Evolutionary conservation across 139 green algal species (phyloP), one percentile per base, ranked within the genome.

Genomic region (Chlorella vulgaris): DNA sequence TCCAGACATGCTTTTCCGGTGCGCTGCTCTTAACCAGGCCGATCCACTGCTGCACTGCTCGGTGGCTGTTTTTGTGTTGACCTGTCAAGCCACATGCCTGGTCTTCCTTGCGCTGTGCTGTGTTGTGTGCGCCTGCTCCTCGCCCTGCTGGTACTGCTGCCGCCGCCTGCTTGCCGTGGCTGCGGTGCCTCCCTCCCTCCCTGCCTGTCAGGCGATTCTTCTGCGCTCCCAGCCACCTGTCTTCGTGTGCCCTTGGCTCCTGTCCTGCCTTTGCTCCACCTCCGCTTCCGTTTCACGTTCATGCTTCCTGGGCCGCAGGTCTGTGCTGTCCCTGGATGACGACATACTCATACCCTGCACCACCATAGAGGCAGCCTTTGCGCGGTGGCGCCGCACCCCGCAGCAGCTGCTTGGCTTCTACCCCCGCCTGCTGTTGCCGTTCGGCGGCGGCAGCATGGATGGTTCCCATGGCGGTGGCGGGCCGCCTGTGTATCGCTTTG

Each of bases 261-360:
- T n/a, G n/a, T n/a, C 47, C 47, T 58, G 10, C 47, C 47, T 58
- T 58, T 15, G 15, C 47, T 58, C 10, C 47, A 15, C 15, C 13
- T 58, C 47, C n/a, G n/a, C n/a, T n/a, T n/a, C n/a, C n/a, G n/a
- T n/a, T 15, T 15, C 15, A 24, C 47, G 13, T 58, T 58, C 47
- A 58, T 15, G 10, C 10, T 15, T 10, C 15, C 13, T 58, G 13
- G 47, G 15, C 10, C 15, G 47, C 51, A 67, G 82, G 35, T 82
- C 60, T 4, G 83, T 90, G 60, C 76, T 91, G 31, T 88, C 83
- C 21, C 50, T 91, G 47, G 83, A 90, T 35, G 85, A 90, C 63
- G 85, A 90, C 80, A 82, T 90, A 38, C 50, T 83, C 35, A 69
- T 91, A 76, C 80, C 85, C 29, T 91, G 88, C 80, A 31, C 42